Base-by-base conservation (phyloP, 176 grass and related monocot species). In the Alloteropsis semialata region DNA sequence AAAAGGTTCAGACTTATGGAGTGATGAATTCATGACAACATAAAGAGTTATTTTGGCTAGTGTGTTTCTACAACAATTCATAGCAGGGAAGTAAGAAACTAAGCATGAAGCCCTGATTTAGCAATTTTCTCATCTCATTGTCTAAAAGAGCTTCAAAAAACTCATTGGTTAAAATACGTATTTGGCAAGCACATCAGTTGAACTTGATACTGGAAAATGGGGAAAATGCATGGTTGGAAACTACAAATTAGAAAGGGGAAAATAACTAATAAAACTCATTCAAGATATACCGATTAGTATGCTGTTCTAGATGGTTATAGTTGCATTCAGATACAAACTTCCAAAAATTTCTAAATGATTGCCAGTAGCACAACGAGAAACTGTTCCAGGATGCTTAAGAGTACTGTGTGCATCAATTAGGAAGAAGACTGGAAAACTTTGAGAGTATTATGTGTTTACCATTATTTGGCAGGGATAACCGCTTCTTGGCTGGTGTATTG, bases 391-490 rank as follows among this genome's bases (percentile, higher is more conserved):
- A 67, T 78, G 32, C 37, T 19, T 49, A 28, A 49, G 72, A 17
- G 54, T 17, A 64, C 43, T 21, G 45, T 43, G 21, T 37, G 53
- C 17, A 43, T 16, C 61, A 62, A 34, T 8, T 2, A 73, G 0
- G 24, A 66, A 60, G 5, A 71, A 58, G 3, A 50, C 1, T 79
- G 49, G 6, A 78, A 36, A 65, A 33, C 32, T 62, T 62, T 74
- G 10, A 36, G 8, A 42, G 0, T 42, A 69, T 1, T 30, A 15
- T 36, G 42, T 74, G 59, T 36, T 87, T 83, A 91, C 91, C 90
- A 36, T 79, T 89, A 81, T 85, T 92, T 81, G 93, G 87, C 27
- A 94, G 88, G 59, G 97, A 99, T 41, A 92, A 80, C 57, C 84
- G 75, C 61, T 90, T 97, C 67, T 97, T 92, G 69, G 67, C 87